phyloP scores from a whole-genome alignment of 441 rosid genomes.

The Flueggea neowawraea region DNA sequence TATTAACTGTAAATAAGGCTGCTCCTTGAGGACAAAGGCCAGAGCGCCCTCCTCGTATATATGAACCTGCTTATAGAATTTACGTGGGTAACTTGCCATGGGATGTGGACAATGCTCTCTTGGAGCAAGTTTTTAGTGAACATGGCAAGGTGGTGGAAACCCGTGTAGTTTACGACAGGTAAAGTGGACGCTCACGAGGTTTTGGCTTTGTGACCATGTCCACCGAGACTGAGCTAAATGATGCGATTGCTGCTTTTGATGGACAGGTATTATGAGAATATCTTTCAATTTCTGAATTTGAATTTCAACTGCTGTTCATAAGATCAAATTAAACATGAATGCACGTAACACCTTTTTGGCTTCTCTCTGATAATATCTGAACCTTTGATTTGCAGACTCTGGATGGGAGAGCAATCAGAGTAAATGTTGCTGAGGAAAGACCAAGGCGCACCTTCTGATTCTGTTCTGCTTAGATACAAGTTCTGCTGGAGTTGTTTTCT shows the following conservation, averaged over 20 bases:
- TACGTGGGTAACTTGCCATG: conserved; percentile 72
- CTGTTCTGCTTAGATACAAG: too few relatives aligned
- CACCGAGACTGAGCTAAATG: conserved; percentile 59
- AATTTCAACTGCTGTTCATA: too few relatives aligned
- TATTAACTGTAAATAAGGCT: conserved; percentile 69
- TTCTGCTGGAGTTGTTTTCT: too few relatives aligned
- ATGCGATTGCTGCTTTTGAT: conserved; percentile 75
- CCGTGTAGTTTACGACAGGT: conserved; percentile 58
- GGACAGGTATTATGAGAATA: conserved; percentile 41
- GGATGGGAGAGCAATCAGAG: conserved; percentile 68
- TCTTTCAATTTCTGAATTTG: too few relatives aligned
- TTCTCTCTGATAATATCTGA: background rate
- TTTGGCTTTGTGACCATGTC: conserved; percentile 77
- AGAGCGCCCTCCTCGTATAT: conserved; percentile 40
- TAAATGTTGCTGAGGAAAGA: conserved; percentile 60
- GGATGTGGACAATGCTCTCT: conserved; percentile 49
- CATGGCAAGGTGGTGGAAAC: conserved; percentile 65
- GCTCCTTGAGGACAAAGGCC: conserved; percentile 58
- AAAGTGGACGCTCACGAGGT: conserved; percentile 70
- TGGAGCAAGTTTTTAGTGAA: conserved; percentile 66
- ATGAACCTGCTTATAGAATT: conserved; percentile 33
- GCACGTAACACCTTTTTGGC: background rate
- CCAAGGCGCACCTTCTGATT: conserved; percentile 47
- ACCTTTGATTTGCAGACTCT: conserved; percentile 34
- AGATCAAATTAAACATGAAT: too few relatives aligned